These are phyloP conservation scores for Catenaria anguillulae DNA, from an alignment of 371 early-diverging fungal species.

Conservation along the genomic window DNA sequence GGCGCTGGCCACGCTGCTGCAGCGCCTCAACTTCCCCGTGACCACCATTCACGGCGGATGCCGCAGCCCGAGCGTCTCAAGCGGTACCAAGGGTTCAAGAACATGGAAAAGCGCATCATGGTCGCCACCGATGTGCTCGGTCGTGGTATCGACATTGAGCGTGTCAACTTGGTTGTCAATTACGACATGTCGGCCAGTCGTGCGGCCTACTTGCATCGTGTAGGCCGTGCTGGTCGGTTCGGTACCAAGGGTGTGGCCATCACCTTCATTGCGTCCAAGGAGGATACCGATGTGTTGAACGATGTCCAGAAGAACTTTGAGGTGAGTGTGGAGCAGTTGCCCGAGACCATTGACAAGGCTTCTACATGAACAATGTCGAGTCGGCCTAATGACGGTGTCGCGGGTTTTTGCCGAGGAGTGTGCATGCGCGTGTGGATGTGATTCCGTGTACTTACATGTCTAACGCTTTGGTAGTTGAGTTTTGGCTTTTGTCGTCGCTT, in stretches of 20 bases:
- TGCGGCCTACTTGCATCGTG: conserved; percentile 92
- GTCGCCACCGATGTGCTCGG: conserved; percentile 98
- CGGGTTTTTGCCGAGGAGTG: no score
- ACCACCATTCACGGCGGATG: conserved; percentile 88
- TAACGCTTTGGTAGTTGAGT: no score
- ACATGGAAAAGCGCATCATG: conserved; percentile 84
- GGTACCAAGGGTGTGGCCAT: conserved; percentile 98
- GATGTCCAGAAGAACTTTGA: conserved; percentile 91
- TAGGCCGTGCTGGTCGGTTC: conserved; percentile 99
- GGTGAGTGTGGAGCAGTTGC: conserved; percentile 78
- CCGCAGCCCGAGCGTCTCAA: conserved; percentile 78
- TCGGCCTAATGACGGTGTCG: no score
- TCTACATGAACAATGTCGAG: conserved; percentile 19
- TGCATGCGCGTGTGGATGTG: no score
- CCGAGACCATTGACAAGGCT: conserved; percentile 64
- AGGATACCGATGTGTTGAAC: conserved; percentile 65
- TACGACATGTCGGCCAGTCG: conserved; percentile 94
- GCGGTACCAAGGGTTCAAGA: conserved; percentile 91
- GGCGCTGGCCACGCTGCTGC: conserved; percentile 71
- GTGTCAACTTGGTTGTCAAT: conserved; percentile 98
- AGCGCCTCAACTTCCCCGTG: conserved; percentile 82
- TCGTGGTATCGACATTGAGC: conserved; percentile 97
- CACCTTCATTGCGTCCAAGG: conserved; percentile 84
- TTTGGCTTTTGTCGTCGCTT: no score
- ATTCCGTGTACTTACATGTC: no score